These are phyloP conservation scores for Leptographium wingfieldii DNA, from an alignment of 2,329 filamentous ascomycete species.

Conservation along the genomic window DNA sequence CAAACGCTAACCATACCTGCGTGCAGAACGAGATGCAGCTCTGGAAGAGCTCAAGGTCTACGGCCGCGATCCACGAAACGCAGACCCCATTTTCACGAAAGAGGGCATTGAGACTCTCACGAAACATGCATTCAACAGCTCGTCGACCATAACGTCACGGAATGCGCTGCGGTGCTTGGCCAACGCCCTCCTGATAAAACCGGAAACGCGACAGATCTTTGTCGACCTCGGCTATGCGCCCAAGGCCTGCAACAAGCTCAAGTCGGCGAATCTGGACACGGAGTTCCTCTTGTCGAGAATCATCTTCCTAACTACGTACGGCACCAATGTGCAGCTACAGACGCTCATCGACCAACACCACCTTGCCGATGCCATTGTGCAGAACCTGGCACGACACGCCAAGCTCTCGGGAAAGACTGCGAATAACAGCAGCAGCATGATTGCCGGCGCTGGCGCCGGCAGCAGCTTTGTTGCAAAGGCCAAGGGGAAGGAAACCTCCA, in stretches of 20 bases:
- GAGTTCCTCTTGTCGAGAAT: slow-evolving; percentile 77
- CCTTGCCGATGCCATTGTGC: slow-evolving; percentile 54
- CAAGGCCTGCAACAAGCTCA: slow-evolving; percentile 58
- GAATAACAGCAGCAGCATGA: neutral
- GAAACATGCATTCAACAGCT: slow-evolving; percentile 58
- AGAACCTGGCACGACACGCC: slow-evolving; percentile 60
- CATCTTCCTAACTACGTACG: slow-evolving; percentile 69
- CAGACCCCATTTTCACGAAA: slow-evolving; percentile 75
- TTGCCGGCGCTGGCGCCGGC: neutral
- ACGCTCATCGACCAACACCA: slow-evolving; percentile 52
- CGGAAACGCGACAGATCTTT: slow-evolving; percentile 56
- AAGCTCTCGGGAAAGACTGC: slow-evolving; percentile 22
- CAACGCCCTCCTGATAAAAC: slow-evolving; percentile 65
- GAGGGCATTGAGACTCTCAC: slow-evolving; percentile 62
- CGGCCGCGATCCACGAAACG: slow-evolving; percentile 57
- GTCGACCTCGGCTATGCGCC: slow-evolving; percentile 56
- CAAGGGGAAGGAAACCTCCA: slow-evolving; percentile 13
- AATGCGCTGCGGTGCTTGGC: slow-evolving; percentile 73
- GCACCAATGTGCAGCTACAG: slow-evolving; percentile 53
- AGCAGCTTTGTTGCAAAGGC: slow-evolving; percentile 9
- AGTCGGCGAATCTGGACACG: slow-evolving; percentile 63
- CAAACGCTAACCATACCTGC: neutral
- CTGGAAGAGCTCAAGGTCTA: slow-evolving; percentile 65
- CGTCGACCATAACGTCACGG: slow-evolving; percentile 49
- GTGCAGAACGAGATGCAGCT: slow-evolving; percentile 47